Base-by-base conservation (phyloP, 495 filamentous ascomycete species). In the Tuber melanosporum region DNA sequence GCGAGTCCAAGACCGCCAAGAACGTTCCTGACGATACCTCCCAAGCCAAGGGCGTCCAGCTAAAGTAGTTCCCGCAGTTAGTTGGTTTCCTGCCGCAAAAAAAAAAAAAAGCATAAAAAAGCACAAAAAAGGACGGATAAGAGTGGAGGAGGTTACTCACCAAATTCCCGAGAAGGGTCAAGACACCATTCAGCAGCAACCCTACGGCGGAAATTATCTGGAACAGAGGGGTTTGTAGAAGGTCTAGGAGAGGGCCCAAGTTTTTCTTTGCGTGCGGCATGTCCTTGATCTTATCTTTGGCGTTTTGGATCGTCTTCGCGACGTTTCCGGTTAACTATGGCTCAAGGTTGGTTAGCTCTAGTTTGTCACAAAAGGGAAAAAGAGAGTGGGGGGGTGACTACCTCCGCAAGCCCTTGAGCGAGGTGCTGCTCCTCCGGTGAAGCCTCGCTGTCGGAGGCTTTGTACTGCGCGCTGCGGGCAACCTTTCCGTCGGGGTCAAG, bases 241-340 rank as follows among this genome's bases (percentile, higher is more conserved):
- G 85, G 52, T 87, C 91, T 92, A 94, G 94, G 45, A 97, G 89
- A 2, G 94, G 93, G 83, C 93, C 97, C 72, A 98, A 88, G 85
- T 92, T 89, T 87, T 97, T 97, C 90, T 97, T 95, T 41, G 94
- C 94, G 76, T 94, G 91, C 22, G 94, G 94, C 91, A 97, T 94
- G 82, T 92, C 92, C 80, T 92, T 90, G 74, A 97, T 91, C 85
- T 91, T 92, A 84, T 90, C 91, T 88, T 92, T 93, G 52, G 92
- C 93, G 70, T 91, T 89, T 76, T 97, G 94, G 78, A 98, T 94
- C n/a, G 91, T 93, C 81, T 90, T 89, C 9, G 87, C 88, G 15
- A 91, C 88, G 66, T 87, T 86, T 26, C 87, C 88, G 0, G 89
- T 89, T 45, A 91, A 84, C 52, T 66, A 19, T 36, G 32, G 57